Evolutionary conservation across 2,329 filamentous ascomycete species (phyloP), one percentile per base, ranked within the genome.

Genomic region (Curvularia sp.): DNA sequence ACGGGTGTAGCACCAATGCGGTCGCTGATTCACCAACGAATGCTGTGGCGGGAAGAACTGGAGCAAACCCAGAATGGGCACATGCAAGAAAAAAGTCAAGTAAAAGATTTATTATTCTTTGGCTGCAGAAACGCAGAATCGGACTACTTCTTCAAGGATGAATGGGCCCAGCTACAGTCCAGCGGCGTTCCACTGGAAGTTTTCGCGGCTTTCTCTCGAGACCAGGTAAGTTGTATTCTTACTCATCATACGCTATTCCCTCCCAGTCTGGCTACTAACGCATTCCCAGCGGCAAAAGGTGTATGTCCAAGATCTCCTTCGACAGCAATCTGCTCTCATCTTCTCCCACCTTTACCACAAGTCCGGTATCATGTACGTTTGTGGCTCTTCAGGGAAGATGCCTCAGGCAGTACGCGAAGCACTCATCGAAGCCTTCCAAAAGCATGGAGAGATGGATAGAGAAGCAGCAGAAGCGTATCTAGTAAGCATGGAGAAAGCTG

Each of bases 1-100:
- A 97, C 93, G 0, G 93, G 93, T 6, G 81, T 97, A 31, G 94
- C 93, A 0, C 93, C 94, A 0, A 87, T 97, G 69, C 88, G 93
- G 3, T 86, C 89, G 4, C 83, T 97, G 65, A 83, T 95, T n/a
- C 88, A 90, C 73, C 89, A 96, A 65, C 89, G 92, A 26, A 68
- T 75, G 20, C 55, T 65, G 8, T 82, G 79, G 79, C 69, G 75
- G 20, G 51, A 70, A 12, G 61, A 76, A 39, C n/a, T 33, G 1
- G n/a, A 30, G 2, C 38, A 42, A 15, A 18, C 33, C 1, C 46
- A 44, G 6, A 55, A 57, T 3, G 41, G 33, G 1, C 47, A 58
- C 8, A 26, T 18, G 41, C 51, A 15, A 28, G 31, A 31, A 3
- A 15, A 42, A 6, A 20, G 41, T 1, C 18, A 15, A 10, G 10